Base-by-base conservation (phyloP, 2,329 filamentous ascomycete species). In the Fusarium phyllophilum region DNA sequence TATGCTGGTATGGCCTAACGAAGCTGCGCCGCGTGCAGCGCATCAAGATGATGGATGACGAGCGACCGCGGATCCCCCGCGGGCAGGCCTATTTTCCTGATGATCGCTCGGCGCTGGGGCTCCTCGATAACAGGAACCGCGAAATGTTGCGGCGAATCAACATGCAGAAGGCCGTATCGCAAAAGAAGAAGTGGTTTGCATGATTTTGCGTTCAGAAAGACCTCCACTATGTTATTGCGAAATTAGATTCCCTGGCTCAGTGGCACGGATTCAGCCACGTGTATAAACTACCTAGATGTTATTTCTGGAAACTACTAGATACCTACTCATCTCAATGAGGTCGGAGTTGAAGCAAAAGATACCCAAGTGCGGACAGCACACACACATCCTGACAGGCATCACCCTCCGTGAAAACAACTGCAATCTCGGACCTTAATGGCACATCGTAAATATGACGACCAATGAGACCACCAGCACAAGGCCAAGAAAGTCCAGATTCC, bases 1-100 rank as follows among this genome's bases (percentile, higher is more conserved):
- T 97, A 58, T 96, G 93, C 84, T 89, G 90, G 78, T 97, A 96
- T 82, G 95, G 96, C 10, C 87, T 98, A 54, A 87, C 88, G 59
- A 97, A 94, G 82, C 88, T 99, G 72, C 91, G 94, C 74, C 93
- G 93, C 80, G 93, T 97, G 33, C 94, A 97, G 85, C 89, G 94
- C 70, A 91, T 98, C 72, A 94, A 92, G 79, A 97, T 98, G 94
- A 95, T 83, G 78, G 82, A 83, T 70, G 82, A 81, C 61, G 84
- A 85, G 73, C 79, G 83, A 49, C 81, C 83, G 6, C 79, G 80
- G 26, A 74, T 85, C 46, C 81, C 83, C 8, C 81, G 83, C 10
- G 80, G 75, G 68, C 82, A 81, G 73, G 83, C 84, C 26, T 86
- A 88, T 68, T 71, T 75, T 15, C 58, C 66, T 8, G 77, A 78